Conservation (phyloP, 2,329 filamentous ascomycete genomes). For the Nemania diffusa region DNA sequence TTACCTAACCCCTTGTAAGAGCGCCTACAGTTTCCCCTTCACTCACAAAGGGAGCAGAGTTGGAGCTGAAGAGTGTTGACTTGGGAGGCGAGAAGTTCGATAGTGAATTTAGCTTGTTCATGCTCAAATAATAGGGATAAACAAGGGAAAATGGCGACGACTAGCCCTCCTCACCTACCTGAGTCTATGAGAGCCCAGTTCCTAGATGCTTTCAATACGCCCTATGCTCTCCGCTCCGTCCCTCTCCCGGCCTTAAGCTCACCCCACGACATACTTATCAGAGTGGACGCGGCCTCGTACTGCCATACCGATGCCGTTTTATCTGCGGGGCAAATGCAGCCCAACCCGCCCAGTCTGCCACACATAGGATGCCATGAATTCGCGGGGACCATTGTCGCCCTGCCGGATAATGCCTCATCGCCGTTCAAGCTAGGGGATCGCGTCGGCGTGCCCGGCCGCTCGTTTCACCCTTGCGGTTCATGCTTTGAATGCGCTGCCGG, state of each 20-base stretch:
- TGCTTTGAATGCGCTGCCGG: conserved; percentile 54
- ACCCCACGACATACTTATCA: conserved; percentile 56
- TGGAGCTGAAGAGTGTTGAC: not conserved
- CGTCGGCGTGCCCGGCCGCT: conserved; percentile 55
- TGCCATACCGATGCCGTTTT: conserved; percentile 55
- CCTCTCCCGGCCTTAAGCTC: conserved; percentile 48
- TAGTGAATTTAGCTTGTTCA: not conserved
- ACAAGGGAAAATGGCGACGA: conserved; percentile 10
- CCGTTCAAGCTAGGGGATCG: conserved; percentile 45
- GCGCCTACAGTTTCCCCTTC: not conserved
- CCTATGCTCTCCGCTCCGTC: conserved; percentile 52
- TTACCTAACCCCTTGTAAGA: not conserved
- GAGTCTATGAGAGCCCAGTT: conserved; percentile 54
- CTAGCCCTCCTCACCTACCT: conserved; percentile 29
- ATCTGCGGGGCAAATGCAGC: conserved; percentile 44
- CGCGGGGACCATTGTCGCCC: conserved; percentile 56
- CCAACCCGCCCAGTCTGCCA: conserved; percentile 53
- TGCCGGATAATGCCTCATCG: conserved; percentile 30
- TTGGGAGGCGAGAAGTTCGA: not conserved
- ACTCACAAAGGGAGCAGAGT: not conserved
- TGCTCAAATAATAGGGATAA: not conserved
- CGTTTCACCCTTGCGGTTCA: conserved; percentile 54
- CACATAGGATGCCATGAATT: conserved; percentile 59
- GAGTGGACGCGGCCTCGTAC: conserved; percentile 59
- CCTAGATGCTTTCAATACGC: conserved; percentile 54